Base-by-base conservation (phyloP, 2,329 filamentous ascomycete genomes). In the Fusarium brachygibbosum region DNA sequence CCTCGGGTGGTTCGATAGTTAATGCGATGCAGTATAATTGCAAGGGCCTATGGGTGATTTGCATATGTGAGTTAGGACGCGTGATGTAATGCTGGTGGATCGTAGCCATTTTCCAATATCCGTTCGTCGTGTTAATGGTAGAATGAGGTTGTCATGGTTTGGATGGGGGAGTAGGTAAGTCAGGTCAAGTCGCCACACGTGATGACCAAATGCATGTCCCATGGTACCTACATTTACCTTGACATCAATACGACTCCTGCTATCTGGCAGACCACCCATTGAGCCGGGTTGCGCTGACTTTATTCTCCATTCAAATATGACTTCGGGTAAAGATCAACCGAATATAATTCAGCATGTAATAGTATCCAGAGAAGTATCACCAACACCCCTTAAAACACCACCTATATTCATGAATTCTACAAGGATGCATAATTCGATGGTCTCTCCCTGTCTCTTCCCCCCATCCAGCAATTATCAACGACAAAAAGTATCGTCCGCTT, bases 341-440 rank as follows among this genome's bases (percentile, higher is more conserved):
- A 58, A 23, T 58, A 45, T 48, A 46, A 29, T 59, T 63, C 38
- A 38, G 16, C 17, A 46, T 65, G 38, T 23, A 45, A 46, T 29
- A 52, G 29, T 41, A 37, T 23, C 45, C 41, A 52, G 35, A 49
- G 59, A 53, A 45, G 53, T 58, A 59, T 59, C 44, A 35, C 37
- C n/a, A 41, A 41, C 29, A 51, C 40, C 49, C 57, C 53, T 54
- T 51, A 40, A 52, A 41, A 34, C 40, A 64, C 41, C 46, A 46
- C 60, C 45, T 32, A 46, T 60, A 60, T 69, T 52, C 46, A 62
- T 70, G 68, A 71, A 71, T 56, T 69, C 64, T 71, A 69, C 68
- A 71, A 58, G 45, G 48, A 61, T 56, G 58, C 37, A 57, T 65
- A 66, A 21, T 63, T 59, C 58, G 57, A 69, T 71, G 63, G 55